Percentiles rank a stretch among this genome's conserved stretches.
Conservation (phyloP, 441 rosid genomes). For the Syzygium malaccense region DNA sequence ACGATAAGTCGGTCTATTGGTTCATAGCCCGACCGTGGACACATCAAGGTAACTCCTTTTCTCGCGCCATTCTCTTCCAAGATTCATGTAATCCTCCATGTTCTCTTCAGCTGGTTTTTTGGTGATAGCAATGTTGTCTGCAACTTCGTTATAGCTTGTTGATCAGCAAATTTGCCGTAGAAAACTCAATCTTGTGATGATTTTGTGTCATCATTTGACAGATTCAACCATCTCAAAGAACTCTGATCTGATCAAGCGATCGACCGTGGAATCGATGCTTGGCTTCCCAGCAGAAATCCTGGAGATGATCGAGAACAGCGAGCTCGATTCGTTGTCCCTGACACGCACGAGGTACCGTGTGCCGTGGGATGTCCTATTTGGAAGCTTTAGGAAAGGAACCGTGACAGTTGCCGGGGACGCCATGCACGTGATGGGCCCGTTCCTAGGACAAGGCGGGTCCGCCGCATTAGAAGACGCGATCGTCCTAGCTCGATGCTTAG, state of each 20-base stretch:
- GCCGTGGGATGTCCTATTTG: conserved; percentile 31
- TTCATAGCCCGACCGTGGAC: conserved; percentile 15
- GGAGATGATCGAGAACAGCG: conserved; percentile 30
- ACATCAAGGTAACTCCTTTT: conserved; percentile 8
- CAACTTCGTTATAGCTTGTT: not conserved
- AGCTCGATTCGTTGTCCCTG: conserved; percentile 14
- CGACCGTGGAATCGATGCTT: conserved; percentile 18
- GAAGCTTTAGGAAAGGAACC: conserved; percentile 23
- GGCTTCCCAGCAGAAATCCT: conserved; percentile 17
- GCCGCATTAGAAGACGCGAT: conserved; percentile 47
- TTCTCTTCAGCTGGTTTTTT: not conserved
- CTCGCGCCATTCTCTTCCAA: not conserved
- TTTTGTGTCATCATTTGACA: not conserved
- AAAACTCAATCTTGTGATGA: not conserved
- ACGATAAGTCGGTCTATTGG: conserved; percentile 26
- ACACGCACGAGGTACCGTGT: conserved; percentile 26
- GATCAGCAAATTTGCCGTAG: not conserved
- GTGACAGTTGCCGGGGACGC: conserved; percentile 55
- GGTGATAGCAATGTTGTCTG: not conserved
- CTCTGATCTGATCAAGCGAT: conserved; percentile 15
- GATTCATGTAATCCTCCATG: not conserved
- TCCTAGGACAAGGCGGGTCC: conserved; percentile 46
- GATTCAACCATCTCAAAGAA: conserved; percentile 15
- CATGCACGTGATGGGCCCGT: conserved; percentile 59
- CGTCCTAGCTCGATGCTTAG: conserved; percentile 34